These are phyloP conservation scores for Mucor plumbeus DNA, from an alignment of 371 early-diverging fungal genomes.

Conservation along the genomic window DNA sequence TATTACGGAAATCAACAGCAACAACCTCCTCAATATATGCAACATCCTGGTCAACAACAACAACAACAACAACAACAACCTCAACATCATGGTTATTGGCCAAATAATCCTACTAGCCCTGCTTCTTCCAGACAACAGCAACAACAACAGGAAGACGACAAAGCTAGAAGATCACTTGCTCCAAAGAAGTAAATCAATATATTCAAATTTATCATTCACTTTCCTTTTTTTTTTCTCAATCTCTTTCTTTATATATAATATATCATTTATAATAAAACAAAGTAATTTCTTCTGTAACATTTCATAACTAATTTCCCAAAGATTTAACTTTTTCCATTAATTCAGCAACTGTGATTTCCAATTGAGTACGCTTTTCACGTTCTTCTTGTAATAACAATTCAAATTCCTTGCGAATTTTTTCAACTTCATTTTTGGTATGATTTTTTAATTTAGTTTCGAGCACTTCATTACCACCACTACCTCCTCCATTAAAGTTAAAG, in stretches of 20 bases:
- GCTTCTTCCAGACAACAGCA: slow-evolving; percentile 10
- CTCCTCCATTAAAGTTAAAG: slow-evolving; percentile 56
- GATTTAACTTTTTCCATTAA: slow-evolving; percentile 45
- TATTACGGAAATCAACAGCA: slow-evolving; percentile 26
- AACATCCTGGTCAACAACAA: slow-evolving; percentile 3
- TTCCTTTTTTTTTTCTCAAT: background rate
- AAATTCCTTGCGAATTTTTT: slow-evolving; percentile 56
- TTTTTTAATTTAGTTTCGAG: slow-evolving; percentile 65
- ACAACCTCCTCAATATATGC: slow-evolving; percentile 16
- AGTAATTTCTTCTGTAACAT: background rate
- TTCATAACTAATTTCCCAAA: slow-evolving; percentile 23
- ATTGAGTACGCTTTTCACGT: slow-evolving; percentile 49
- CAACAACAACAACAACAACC: slow-evolving; percentile 4
- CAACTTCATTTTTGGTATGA: slow-evolving; percentile 63
- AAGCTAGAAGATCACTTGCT: slow-evolving; percentile 21
- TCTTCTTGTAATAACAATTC: slow-evolving; percentile 53
- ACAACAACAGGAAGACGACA: slow-evolving; percentile 29
- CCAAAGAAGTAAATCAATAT: slow-evolving; percentile 13
- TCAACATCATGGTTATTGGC: slow-evolving; percentile 24
- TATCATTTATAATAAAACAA: slow-evolving; percentile 3
- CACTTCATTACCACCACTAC: slow-evolving; percentile 54
- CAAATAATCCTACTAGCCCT: slow-evolving; percentile 17
- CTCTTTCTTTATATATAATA: slow-evolving; percentile 1
- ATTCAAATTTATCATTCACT: background rate
- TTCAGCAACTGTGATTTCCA: slow-evolving; percentile 53